Base-by-base conservation (phyloP, 1,284 basidiomycete genomes). In the Cutaneotrichosporon sp. region DNA sequence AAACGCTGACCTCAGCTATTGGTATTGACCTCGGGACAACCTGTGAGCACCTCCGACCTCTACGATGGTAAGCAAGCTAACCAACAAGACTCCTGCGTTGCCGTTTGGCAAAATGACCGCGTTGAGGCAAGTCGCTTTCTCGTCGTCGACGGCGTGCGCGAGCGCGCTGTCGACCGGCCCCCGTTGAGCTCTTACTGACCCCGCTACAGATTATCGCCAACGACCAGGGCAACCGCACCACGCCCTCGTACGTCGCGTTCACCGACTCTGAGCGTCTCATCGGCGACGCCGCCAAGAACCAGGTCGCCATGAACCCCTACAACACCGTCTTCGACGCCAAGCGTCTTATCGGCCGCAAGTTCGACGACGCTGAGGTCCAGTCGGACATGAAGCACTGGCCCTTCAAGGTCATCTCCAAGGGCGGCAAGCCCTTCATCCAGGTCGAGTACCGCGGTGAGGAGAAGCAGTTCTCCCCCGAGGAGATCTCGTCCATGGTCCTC, bases 91-190 rank as follows among this genome's bases (percentile, higher is more conserved):
- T 89, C 88, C 20, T 89, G 88, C 78, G 88, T 95, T 72, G 94
- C 90, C 85, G 93, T 97, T 69, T 97, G 94, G 94, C 91, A 94
- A 84, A 93, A 97, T 73, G 94, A 97, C 85, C 91, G 94, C 77
- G 95, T 97, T 69, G 95, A 97, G 38, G 38, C n/a, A 16, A 18
- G 38, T n/a, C 29, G 9, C 5, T 5, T 29, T 29, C 29, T 29
- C 29, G 29, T 29, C 29, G 29, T 29, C 29, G 29, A 29, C 29
- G 9, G n/a, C n/a, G n/a, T n/a, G n/a, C n/a, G n/a, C n/a, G n/a
- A n/a, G n/a, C n/a, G n/a, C n/a, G n/a, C n/a, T n/a, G n/a, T n/a
- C n/a, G n/a, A n/a, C n/a, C n/a, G n/a, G n/a, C n/a, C 29, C 29
- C 9, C 9, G 29, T 4, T 42, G 18, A n/a, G n/a, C 38, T n/a